Percentiles rank a stretch among this genome's conserved stretches.
These are phyloP conservation scores for Neophaeococcomyces mojaviensis DNA, from an alignment of 2,329 filamentous ascomycete species.

Conservation along the genomic window DNA sequence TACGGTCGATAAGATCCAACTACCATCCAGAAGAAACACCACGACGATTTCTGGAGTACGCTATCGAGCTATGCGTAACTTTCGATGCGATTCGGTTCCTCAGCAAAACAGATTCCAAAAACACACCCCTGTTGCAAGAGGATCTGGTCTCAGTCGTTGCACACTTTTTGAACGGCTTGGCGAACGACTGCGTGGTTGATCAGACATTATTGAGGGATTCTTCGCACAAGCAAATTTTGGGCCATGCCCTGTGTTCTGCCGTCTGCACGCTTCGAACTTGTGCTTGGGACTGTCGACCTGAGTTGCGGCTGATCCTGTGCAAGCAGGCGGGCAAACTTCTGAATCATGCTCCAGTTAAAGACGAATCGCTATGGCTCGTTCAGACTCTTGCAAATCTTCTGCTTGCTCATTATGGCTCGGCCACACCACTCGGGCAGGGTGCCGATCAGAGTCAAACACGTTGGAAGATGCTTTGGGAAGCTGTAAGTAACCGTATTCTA, in stretches of 20 bases:
- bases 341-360: constrained; percentile 1
- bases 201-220: not conserved
- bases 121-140: constrained; percentile 1
- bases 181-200: constrained; percentile 3
- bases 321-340: constrained; percentile 2
- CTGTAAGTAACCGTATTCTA: not conserved
- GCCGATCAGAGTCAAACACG: constrained; percentile 1
- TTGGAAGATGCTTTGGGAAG: constrained; percentile 6
- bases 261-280: constrained; percentile 2
- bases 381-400: constrained; percentile 2
- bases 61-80: not conserved
- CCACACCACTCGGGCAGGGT: constrained; percentile 2
- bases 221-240: not conserved
- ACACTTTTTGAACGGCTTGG: constrained; percentile 5
- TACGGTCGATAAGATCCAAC: constrained; percentile 4
- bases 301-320: constrained; percentile 1
- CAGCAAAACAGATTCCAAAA: constrained; percentile 2
- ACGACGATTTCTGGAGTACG: constrained; percentile 3
- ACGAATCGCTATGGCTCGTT: constrained; percentile 3
- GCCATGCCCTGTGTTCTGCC: constrained; percentile 2
- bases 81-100: constrained; percentile 3
- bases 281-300: constrained; percentile 2
- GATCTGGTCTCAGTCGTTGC: constrained; percentile 1
- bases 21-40: constrained; percentile 7
- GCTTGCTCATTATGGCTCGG: constrained; percentile 1